These are phyloP conservation scores for Ophiostoma sp. DNA, from an alignment of 2,329 filamentous ascomycete genomes.

Conservation along the genomic window DNA sequence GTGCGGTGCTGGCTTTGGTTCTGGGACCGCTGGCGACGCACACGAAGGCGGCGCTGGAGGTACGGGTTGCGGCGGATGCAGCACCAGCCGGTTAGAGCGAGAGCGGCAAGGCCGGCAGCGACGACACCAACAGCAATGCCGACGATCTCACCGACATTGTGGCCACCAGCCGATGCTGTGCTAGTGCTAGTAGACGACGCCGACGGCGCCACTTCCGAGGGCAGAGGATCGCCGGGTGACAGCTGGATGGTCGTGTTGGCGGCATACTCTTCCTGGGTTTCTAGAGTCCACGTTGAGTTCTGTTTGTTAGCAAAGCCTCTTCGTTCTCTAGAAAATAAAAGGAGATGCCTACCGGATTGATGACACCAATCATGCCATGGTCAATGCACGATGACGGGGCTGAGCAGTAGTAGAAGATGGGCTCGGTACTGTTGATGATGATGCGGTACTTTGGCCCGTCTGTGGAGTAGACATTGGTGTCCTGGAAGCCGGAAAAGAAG, in stretches of 20 bases:
- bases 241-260: slow-evolving; percentile 48
- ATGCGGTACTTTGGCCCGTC: slow-evolving; percentile 42
- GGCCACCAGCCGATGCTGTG: background rate
- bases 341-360: slow-evolving; percentile 50
- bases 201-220: slow-evolving; percentile 38
- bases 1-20: background rate
- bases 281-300: slow-evolving; percentile 44
- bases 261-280: slow-evolving; percentile 45
- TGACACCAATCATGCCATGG: slow-evolving; percentile 68
- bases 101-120: slow-evolving; percentile 40
- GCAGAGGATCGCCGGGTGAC: slow-evolving; percentile 51
- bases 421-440: slow-evolving; percentile 55
- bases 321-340: background rate
- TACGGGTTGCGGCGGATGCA: slow-evolving; percentile 30
- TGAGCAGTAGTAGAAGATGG: slow-evolving; percentile 66
- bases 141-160: slow-evolving; percentile 42
- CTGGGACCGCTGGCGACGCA: background rate
- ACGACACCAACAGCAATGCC: slow-evolving; percentile 53
- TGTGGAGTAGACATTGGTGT: slow-evolving; percentile 43
- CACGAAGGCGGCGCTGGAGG: background rate
- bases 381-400: slow-evolving; percentile 59
- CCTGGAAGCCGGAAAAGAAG: slow-evolving; percentile 50
- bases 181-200: slow-evolving; percentile 23
- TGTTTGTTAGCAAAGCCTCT: background rate
- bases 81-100: slow-evolving; percentile 47